Evolutionary conservation across 306 rosid genomes (phyloP).

Genomic region (Trichosanthes cucumerina): DNA sequence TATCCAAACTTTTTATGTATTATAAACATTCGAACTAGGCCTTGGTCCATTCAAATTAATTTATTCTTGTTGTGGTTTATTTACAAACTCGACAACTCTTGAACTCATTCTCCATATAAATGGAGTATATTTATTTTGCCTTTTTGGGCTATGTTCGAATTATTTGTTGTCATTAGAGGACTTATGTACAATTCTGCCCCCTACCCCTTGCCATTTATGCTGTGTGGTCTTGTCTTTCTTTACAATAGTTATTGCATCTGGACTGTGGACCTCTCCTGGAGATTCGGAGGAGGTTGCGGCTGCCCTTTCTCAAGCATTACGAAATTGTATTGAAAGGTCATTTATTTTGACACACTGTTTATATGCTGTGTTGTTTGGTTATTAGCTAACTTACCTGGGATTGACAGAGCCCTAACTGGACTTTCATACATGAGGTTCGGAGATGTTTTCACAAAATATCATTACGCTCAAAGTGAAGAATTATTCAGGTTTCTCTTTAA

Average conservation of each 20-base stretch:
- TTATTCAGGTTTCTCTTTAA: slow-evolving; percentile 46
- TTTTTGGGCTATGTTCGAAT: background rate
- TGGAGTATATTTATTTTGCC: background rate
- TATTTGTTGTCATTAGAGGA: background rate
- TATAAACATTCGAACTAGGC: background rate
- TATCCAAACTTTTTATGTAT: slow-evolving; percentile 5
- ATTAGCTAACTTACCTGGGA: slow-evolving; percentile 19
- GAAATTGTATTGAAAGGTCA: slow-evolving; percentile 82
- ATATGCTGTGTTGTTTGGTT: background rate
- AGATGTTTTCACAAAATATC: slow-evolving; percentile 80
- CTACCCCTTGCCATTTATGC: background rate
- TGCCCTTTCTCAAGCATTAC: slow-evolving; percentile 91
- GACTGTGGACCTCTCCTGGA: slow-evolving; percentile 93
- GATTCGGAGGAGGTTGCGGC: slow-evolving; percentile 94
- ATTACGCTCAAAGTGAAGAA: slow-evolving; percentile 66
- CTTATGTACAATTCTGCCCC: background rate
- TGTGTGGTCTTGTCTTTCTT: slow-evolving; percentile 15
- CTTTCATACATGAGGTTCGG: slow-evolving; percentile 85
- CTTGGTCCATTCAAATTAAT: background rate
- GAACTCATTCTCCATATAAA: background rate
- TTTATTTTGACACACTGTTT: slow-evolving; percentile 12
- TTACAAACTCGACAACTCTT: background rate
- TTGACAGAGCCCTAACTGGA: slow-evolving; percentile 61
- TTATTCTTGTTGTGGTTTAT: background rate
- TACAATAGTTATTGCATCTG: slow-evolving; percentile 72